Base-by-base conservation (phyloP, 768 basidiomycete genomes). In the Tricholoma sp. region DNA sequence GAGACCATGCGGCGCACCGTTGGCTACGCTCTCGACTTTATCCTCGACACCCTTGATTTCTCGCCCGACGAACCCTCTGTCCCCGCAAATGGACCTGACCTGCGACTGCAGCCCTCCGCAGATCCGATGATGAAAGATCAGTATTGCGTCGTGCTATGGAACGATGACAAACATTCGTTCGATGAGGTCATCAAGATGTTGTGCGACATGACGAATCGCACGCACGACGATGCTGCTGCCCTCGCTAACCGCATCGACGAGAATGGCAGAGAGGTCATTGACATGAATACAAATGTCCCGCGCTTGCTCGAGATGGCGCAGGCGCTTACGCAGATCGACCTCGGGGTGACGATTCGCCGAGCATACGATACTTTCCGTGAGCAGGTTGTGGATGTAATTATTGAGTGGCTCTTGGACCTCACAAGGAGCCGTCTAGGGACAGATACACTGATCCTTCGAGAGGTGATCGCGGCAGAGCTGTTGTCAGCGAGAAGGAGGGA, bases 141-240 rank as follows among this genome's bases (percentile, higher is more conserved):
- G 54, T 92, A 86, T 63, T 86, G 88, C 45, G 79, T 98, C 57
- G 77, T 96, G 24, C 72, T 98, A 4, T 98, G 94, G 94, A 94
- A 95, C 73, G 95, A 97, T 70, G 97, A 99, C 71, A 96, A 95
- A 64, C 97, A 98, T 71, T 94, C 92, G 0, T 89, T 88, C 64
- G 86, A 88, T 52, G 94, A 98, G 66, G 86, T 97, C 54, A 87
- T 88, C 60, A 81, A 83, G 59, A 79, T 93, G 41, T 72, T 91
- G 5, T 76, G 79, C 57, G 88, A 88, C 46, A 70, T 79, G 64
- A 78, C 79, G 0, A 72, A 72, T 55, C 78, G 80, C 19, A 71
- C 83, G 8, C 71, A 73, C 19, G 83, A 83, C 37, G 84, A 88
- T 27, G 88, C 89, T 0, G 64, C 72, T 0, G 78, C 74, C 0